Percentiles rank a stretch among this genome's conserved stretches.
These are phyloP conservation scores for Apiotrichum porosum DNA, from an alignment of 1,284 basidiomycete species.

Conservation along the genomic window DNA sequence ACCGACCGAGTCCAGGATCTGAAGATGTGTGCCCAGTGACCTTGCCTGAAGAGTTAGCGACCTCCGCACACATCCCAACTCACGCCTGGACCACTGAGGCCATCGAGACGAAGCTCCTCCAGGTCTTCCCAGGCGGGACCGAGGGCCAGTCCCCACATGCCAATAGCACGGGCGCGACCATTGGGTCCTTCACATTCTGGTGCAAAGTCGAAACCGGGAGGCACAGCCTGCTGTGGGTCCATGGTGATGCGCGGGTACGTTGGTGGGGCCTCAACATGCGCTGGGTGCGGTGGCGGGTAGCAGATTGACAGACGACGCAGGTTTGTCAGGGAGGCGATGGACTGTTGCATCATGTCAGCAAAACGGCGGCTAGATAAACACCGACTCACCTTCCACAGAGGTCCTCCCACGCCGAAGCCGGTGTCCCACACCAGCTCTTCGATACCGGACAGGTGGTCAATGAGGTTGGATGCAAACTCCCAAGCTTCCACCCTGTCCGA, in stretches of 20 bases:
- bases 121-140: conserved; percentile 29
- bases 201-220: neutral
- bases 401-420: conserved; percentile 12
- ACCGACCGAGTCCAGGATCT: conserved; percentile 9
- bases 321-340: conserved; percentile 3
- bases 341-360: too few relatives aligned
- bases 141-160: conserved; percentile 11
- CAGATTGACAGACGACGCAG: conserved; percentile 5
- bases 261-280: neutral
- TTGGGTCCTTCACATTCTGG: neutral
- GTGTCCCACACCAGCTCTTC: conserved; percentile 16
- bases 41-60: conserved; percentile 18
- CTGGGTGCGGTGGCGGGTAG: conserved; percentile 7
- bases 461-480: conserved; percentile 8
- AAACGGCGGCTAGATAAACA: too few relatives aligned
- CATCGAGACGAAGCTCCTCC: conserved; percentile 14
- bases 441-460: conserved; percentile 5
- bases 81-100: conserved; percentile 17
- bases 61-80: conserved; percentile 7
- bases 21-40: conserved; percentile 19
- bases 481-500: conserved; percentile 13
- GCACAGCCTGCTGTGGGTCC: conserved; percentile 3
- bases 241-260: conserved; percentile 12
- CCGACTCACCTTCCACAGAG: conserved; percentile 9
- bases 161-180: conserved; percentile 6